A percentile compares a stretch with the other conserved stretches of the same genome.
Conservation (phyloP, 2,329 filamentous ascomycete genomes). For the Fusarium zealandicum region DNA sequence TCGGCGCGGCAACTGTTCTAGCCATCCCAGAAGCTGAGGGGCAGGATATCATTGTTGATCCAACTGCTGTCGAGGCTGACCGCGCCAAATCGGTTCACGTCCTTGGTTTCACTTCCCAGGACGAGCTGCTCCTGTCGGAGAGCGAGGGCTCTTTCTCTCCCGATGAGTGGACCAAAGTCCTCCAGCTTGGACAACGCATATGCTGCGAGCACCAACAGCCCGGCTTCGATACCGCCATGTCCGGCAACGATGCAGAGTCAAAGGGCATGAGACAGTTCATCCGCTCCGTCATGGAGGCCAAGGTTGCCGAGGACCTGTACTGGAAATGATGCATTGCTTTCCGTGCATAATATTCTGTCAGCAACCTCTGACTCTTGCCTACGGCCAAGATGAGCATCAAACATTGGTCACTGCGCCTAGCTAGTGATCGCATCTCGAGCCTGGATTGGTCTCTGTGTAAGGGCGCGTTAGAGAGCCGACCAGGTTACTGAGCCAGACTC, state of each 20-base stretch:
- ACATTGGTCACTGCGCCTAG: slow-evolving; percentile 23
- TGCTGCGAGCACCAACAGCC: slow-evolving; percentile 61
- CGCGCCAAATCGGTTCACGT: slow-evolving; percentile 77
- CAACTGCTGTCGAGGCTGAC: slow-evolving; percentile 67
- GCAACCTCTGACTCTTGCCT: slow-evolving; percentile 10
- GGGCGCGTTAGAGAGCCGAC: slow-evolving; percentile 17
- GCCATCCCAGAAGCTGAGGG: slow-evolving; percentile 59
- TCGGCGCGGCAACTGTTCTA: slow-evolving; percentile 70
- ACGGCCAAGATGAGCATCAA: slow-evolving; percentile 31
- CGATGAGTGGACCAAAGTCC: slow-evolving; percentile 76
- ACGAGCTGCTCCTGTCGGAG: slow-evolving; percentile 78
- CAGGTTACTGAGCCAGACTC: slow-evolving; percentile 22
- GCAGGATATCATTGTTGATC: slow-evolving; percentile 61
- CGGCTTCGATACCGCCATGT: slow-evolving; percentile 54
- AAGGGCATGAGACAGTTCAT: slow-evolving; percentile 66
- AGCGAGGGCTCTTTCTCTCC: slow-evolving; percentile 82
- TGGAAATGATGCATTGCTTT: slow-evolving; percentile 57
- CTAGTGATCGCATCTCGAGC: slow-evolving; percentile 11
- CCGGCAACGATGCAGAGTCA: slow-evolving; percentile 53
- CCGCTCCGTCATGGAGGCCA: slow-evolving; percentile 65
- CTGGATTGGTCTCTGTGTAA: slow-evolving; percentile 21
- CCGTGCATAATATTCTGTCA: slow-evolving; percentile 16
- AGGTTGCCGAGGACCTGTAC: slow-evolving; percentile 60
- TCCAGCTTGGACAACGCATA: slow-evolving; percentile 67
- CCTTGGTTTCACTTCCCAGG: slow-evolving; percentile 79